Evolutionary conservation across 1,139 yeast genomes (phyloP).

Genomic region (Wickerhamiella pararugosa): DNA sequence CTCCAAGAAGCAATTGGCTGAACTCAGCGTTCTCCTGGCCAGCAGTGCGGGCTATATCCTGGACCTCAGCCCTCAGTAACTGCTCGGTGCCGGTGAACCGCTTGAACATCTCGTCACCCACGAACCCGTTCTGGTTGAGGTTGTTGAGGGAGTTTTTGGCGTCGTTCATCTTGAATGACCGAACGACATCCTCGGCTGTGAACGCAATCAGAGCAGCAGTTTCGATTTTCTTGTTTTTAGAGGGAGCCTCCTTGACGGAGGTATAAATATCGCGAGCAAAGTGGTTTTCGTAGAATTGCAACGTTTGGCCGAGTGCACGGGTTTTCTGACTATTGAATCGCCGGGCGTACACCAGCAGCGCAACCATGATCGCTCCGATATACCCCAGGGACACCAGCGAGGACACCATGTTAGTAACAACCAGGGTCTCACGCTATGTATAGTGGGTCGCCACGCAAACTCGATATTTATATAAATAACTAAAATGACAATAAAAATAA

Average conservation of each 20-base stretch:
- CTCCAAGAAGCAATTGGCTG: slow-evolving; percentile 61
- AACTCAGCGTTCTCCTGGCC: slow-evolving; percentile 63
- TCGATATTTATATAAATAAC: too few relatives aligned
- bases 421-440: background rate
- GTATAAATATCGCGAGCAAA: slow-evolving; percentile 49
- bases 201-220: slow-evolving; percentile 72
- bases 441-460: too few relatives aligned
- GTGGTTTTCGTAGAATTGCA: slow-evolving; percentile 58
- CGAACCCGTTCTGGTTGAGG: slow-evolving; percentile 73
- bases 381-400: slow-evolving; percentile 5
- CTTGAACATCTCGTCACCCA: slow-evolving; percentile 79
- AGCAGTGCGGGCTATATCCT: slow-evolving; percentile 66
- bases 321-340: slow-evolving; percentile 18
- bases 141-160: slow-evolving; percentile 50
- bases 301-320: slow-evolving; percentile 23
- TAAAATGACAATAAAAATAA: too few relatives aligned
- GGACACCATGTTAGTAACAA: slow-evolving; percentile 2
- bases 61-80: slow-evolving; percentile 64
- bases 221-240: slow-evolving; percentile 65
- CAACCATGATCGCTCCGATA: slow-evolving; percentile 1
- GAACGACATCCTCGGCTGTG: slow-evolving; percentile 57
- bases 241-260: slow-evolving; percentile 37
- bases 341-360: slow-evolving; percentile 4
- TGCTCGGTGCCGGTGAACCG: slow-evolving; percentile 67
- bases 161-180: slow-evolving; percentile 58